Base-by-base conservation (phyloP, 2,329 filamentous ascomycete species). In the Arthrocladium fulminans region DNA sequence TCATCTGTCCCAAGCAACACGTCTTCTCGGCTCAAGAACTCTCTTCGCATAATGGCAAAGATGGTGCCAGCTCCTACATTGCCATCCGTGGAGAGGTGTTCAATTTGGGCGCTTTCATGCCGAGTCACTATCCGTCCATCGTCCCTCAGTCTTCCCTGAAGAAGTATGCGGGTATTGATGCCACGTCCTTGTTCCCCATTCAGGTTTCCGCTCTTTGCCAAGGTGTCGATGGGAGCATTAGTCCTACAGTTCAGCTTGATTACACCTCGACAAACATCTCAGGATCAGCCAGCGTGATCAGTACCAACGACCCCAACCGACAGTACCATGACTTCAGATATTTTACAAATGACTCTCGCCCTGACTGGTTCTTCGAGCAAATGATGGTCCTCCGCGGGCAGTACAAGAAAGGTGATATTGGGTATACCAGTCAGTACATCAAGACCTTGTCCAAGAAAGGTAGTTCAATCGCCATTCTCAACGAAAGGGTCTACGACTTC, bases 131-230 rank as follows among this genome's bases (percentile, higher is more conserved):
- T 63, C 88, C 88, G 0, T 73, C 70, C 13, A 80, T 78, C 52
- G 74, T 78, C 37, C 78, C 79, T 0, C 60, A 73, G 27, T 80
- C 80, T 54, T 68, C 74, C 6, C 67, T 97, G 40, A 72, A 84
- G 54, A 83, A 85, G 58, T 98, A 97, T 59, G 89, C 85, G 41
- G 92, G 92, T 46, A 70, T 80, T 37, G 94, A 98, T 61, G 83
- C 89, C n/a, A 94, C 86, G 19, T 73, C 77, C 32, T 75, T 98
- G 9, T 98, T 98, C 70, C 92, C 94, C 0, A 76, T 98, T 1
- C 92, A 98, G 64, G 90, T 98, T 13, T 94, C 84, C 3, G 88
- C 90, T 37, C 75, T 98, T 30, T 98, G 92, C 66, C 78, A 84
- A 51, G 92, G 90, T 50, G 79, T 77, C 25, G 74, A 81, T 55